Base-by-base conservation (phyloP, 2,329 filamentous ascomycete genomes). In the Penicillium sp. region DNA sequence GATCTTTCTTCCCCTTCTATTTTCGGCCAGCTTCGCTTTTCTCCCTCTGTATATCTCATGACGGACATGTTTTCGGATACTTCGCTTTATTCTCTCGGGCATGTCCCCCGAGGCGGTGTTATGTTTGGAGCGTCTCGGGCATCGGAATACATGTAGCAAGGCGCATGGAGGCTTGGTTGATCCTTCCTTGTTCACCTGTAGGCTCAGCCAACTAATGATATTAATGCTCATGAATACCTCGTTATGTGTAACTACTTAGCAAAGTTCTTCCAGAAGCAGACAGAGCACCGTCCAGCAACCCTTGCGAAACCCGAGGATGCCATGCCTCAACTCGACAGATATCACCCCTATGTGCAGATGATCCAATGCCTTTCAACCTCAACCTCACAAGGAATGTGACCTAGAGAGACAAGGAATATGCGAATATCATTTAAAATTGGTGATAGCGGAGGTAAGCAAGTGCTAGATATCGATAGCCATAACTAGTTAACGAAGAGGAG, bases 31-130 rank as follows among this genome's bases (percentile, higher is more conserved):
- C 16, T 45, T 25, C 13, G 19, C 22, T 30, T 33, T 36, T 37
- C 38, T 14, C 25, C 27, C n/a, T 35, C 35, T 58, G 57, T 59
- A 59, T 27, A 61, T 55, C 46, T 52, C 51, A 55, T 50, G 52
- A 46, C 37, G 48, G 41, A 56, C 50, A 56, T 59, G 31, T 54
- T 54, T 52, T 52, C 36, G 53, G 51, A 46, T 35, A 42, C 10
- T 45, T 50, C 53, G 28, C 27, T 36, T 36, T 41, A 4, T 33
- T 50, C 44, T 45, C 33, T 27, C 36, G 29, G 41, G 36, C 43
- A 25, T 25, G 22, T 30, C 41, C 28, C 14, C 14, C 16, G 45
- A 27, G n/a, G 53, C 6, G 5, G 30, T 55, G 29, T 31, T 35
- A 45, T 54, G 28, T 37, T 38, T 31, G 16, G 38, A 40, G 31